A percentile compares a stretch with the other conserved stretches of the same genome.
phyloP scores from a whole-genome alignment of 129 eudicot genomes.

The Flaveria brownii region DNA sequence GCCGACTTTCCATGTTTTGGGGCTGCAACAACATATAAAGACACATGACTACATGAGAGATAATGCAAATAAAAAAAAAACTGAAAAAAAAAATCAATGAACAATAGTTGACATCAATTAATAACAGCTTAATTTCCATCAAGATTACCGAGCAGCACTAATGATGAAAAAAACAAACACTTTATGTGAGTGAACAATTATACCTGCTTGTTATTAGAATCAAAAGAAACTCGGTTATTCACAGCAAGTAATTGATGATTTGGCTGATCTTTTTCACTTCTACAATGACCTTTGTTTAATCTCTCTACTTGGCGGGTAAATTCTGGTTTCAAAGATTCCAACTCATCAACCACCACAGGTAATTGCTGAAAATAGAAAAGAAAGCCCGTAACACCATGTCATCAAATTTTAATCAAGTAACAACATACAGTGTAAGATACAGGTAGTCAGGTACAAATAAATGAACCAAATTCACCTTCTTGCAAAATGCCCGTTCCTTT shows the following conservation, averaged over 20 bases:
- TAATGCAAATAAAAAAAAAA: constrained; percentile 6
- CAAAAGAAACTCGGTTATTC: constrained; percentile 37
- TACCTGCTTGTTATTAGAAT: constrained; percentile 52
- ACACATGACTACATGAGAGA: constrained; percentile 6
- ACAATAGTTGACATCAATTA: background rate
- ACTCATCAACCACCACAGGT: constrained; percentile 65
- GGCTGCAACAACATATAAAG: constrained; percentile 39
- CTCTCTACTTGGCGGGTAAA: constrained; percentile 32
- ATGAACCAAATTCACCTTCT: constrained; percentile 52
- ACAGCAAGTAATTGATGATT: constrained; percentile 45
- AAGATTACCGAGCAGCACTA: constrained; percentile 8
- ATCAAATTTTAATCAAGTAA: constrained; percentile 7
- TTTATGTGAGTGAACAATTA: background rate
- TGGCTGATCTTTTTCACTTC: constrained; percentile 43
- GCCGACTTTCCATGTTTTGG: constrained; percentile 31
- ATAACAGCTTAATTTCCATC: constrained; percentile 26
- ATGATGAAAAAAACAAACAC: constrained; percentile 11
- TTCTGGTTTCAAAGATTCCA: constrained; percentile 71
- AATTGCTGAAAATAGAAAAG: constrained; percentile 59
- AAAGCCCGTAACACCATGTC: constrained; percentile 19
- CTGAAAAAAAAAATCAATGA: background rate
- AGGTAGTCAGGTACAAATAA: background rate
- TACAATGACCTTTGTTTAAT: constrained; percentile 42
- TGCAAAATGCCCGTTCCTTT: constrained; percentile 60
- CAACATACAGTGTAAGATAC: constrained; percentile 6